Evolutionary conservation across 768 basidiomycete species (phyloP).

Genomic region (Termitomyces sp.): DNA sequence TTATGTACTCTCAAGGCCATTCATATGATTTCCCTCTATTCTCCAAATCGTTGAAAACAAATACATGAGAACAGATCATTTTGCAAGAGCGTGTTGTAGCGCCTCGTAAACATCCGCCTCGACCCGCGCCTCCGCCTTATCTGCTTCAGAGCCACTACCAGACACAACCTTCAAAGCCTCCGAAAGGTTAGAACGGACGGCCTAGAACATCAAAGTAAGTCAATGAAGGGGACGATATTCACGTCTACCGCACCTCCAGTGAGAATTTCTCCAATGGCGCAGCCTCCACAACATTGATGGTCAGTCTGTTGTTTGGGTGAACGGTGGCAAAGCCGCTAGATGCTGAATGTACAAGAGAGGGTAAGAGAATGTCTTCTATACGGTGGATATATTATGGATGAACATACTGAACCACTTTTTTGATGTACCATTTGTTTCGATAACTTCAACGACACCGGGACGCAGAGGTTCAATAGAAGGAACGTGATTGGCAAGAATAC

Average conservation of each 20-base stretch:
- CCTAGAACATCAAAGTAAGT: conserved; percentile 39
- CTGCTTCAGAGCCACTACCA: conserved; percentile 86
- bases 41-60: not conserved
- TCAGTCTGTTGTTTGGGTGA: conserved; percentile 94
- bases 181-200: conserved; percentile 81
- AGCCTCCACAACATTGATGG: conserved; percentile 96
- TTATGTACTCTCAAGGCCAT: not conserved
- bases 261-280: conserved; percentile 91
- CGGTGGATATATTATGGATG: not conserved
- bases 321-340: conserved; percentile 97
- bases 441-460: conserved; percentile 91
- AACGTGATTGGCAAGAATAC: conserved; percentile 98
- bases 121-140: conserved; percentile 88
- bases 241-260: conserved; percentile 55
- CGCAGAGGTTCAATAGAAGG: conserved; percentile 94
- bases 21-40: not conserved
- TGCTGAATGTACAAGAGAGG: conserved; percentile 39
- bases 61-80: conserved; percentile 10
- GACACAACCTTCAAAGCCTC: conserved; percentile 79
- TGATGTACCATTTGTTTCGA: conserved; percentile 68
- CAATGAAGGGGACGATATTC: not conserved
- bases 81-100: conserved; percentile 75
- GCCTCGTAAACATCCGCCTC: conserved; percentile 97
- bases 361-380: not conserved
- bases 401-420: conserved; percentile 97